phyloP scores from a whole-genome alignment of 192 early-diverging fungal genomes.

The Entomortierella lignicola region DNA sequence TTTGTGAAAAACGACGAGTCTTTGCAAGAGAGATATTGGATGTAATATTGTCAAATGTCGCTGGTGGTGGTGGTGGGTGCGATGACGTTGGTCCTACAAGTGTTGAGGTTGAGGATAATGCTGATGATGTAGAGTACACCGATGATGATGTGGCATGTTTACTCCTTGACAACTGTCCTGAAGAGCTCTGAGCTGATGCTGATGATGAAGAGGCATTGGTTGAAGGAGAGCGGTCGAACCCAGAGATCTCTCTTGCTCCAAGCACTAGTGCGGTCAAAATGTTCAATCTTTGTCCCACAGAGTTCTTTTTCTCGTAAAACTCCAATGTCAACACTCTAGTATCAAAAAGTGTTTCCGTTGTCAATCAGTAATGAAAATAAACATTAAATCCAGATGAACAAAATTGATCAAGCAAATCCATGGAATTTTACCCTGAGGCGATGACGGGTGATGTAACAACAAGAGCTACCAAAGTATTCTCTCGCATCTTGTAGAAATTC shows the following conservation, averaged over 20 bases:
- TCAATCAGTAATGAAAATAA: too few relatives aligned
- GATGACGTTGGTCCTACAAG: background rate
- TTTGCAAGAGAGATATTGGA: conserved; percentile 18
- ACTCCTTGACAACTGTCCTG: background rate
- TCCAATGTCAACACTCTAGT: conserved; percentile 29
- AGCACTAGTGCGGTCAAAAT: conserved; percentile 32
- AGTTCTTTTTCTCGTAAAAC: conserved; percentile 42
- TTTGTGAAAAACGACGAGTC: conserved; percentile 44
- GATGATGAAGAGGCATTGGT: background rate
- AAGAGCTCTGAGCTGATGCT: background rate
- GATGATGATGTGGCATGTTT: background rate
- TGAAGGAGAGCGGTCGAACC: conserved; percentile 11
- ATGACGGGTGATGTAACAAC: conserved; percentile 24
- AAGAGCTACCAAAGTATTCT: conserved; percentile 29
- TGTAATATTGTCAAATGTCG: conserved; percentile 25
- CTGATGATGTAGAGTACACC: background rate
- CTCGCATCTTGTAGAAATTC: conserved; percentile 21
- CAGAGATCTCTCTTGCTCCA: conserved; percentile 35
- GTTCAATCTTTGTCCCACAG: conserved; percentile 35
- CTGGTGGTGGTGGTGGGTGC: background rate
- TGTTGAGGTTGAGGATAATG: conserved; percentile 2
- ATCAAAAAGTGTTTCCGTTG: background rate
- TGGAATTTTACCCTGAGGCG: conserved; percentile 30
- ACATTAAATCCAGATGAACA: too few relatives aligned
- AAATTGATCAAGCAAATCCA: too few relatives aligned